Percentiles rank a stretch among this genome's conserved stretches.
phyloP scores from a whole-genome alignment of 2,329 filamentous ascomycete genomes.

The Pyrenophora tritici-repentis region DNA sequence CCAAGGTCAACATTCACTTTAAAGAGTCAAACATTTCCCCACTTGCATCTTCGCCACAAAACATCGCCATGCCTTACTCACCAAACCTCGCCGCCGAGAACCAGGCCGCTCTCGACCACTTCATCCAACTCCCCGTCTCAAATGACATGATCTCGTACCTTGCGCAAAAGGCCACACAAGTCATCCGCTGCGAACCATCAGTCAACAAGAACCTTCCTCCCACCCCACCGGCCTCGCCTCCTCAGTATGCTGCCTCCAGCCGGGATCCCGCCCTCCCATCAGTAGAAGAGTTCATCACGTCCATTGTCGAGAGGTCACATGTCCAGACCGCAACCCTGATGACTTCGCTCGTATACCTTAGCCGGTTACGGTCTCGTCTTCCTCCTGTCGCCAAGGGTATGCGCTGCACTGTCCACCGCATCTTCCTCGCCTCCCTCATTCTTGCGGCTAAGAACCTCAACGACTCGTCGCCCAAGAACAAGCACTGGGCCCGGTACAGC shows the following conservation, averaged over 20 bases:
- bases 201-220: constrained; percentile 58
- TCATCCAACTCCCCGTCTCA: constrained; percentile 77
- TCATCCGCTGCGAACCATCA: constrained; percentile 75
- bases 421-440: constrained; percentile 89
- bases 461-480: constrained; percentile 99
- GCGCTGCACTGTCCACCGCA: constrained; percentile 94
- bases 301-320: constrained; percentile 88
- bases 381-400: constrained; percentile 95
- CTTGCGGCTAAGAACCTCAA: constrained; percentile 95
- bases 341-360: constrained; percentile 93
- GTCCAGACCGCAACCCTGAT: constrained; percentile 97
- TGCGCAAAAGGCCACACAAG: constrained; percentile 72
- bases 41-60: constrained; percentile 22
- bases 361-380: constrained; percentile 78
- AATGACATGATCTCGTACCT: constrained; percentile 79
- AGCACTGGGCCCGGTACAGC: constrained; percentile 98
- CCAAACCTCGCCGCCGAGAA: constrained; percentile 58
- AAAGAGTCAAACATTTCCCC: constrained; percentile 22
- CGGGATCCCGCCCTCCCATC: constrained; percentile 67
- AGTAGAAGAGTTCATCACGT: constrained; percentile 88
- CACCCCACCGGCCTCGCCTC: constrained; percentile 65
- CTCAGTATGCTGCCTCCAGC: constrained; percentile 56
- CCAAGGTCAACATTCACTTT: constrained; percentile 20
- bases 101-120: constrained; percentile 76
- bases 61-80: constrained; percentile 52